Conservation (phyloP, 345 rosid species). For the Hypericum perforatum region DNA sequence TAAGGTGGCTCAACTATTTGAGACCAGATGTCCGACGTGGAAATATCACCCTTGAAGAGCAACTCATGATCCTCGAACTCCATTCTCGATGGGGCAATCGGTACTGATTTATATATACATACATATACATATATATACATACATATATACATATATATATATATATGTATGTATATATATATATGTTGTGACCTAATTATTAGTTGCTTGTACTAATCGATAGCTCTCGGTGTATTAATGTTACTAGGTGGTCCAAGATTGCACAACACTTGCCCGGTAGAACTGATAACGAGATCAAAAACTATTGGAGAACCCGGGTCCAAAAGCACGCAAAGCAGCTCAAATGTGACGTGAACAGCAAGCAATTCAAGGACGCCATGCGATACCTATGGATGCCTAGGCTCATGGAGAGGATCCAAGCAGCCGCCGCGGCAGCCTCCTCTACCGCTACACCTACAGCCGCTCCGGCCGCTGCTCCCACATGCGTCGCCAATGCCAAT, state of each 20-base stretch:
- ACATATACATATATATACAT: too few relatives aligned
- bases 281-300: conserved; percentile 29
- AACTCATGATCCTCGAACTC: conserved; percentile 28
- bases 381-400: conserved; percentile 24
- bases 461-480: conserved; percentile 11
- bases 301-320: conserved; percentile 28
- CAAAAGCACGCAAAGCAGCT: conserved; percentile 32
- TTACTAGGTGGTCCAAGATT: conserved; percentile 24
- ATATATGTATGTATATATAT: too few relatives aligned
- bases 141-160: too few relatives aligned
- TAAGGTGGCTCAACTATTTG: conserved; percentile 28
- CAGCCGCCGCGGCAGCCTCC: conserved; percentile 26
- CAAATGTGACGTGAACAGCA: conserved; percentile 30
- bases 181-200: too few relatives aligned
- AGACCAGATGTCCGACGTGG: conserved; percentile 32
- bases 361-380: conserved; percentile 30
- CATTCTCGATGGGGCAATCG: conserved; percentile 30
- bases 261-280: conserved; percentile 29
- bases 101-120: conserved; percentile 8
- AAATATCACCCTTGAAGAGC: conserved; percentile 28
- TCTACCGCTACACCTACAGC: conserved; percentile 10
- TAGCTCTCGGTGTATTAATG: too few relatives aligned
- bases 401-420: conserved; percentile 51
- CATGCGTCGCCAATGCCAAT: conserved; percentile 1
- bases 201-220: too few relatives aligned